phyloP scores from a whole-genome alignment of 225 moss, liverwort and hornwort species.

The Polytrichum commune region DNA sequence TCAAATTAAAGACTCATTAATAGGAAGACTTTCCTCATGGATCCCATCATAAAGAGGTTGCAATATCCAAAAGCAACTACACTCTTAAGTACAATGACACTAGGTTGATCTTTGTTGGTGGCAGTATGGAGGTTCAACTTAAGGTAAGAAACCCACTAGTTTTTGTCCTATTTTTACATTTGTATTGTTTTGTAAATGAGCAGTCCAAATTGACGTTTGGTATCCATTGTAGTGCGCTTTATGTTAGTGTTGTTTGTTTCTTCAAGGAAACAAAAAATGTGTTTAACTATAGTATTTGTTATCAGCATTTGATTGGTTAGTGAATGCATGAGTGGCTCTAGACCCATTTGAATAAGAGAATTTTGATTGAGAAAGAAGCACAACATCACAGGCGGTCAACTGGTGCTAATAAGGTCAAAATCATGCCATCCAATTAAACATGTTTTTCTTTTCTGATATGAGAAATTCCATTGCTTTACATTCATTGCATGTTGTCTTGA shows the following conservation, averaged over 20 bases:
- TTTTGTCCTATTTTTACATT: too few species aligned
- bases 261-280: too few species aligned
- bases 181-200: too few species aligned
- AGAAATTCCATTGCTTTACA: too few species aligned
- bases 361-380: constrained; percentile 41
- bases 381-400: constrained; percentile 44
- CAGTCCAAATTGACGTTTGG: too few species aligned
- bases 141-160: constrained; percentile 28
- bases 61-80: constrained; percentile 52
- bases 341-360: constrained; percentile 58
- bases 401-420: constrained; percentile 17
- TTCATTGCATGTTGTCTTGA: too few species aligned
- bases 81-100: constrained; percentile 51
- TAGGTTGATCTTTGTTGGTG: constrained; percentile 58
- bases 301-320: not conserved
- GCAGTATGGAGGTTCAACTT: constrained; percentile 63
- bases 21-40: constrained; percentile 63
- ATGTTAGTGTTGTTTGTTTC: too few species aligned
- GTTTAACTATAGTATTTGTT: too few species aligned
- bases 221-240: too few species aligned
- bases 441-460: too few species aligned
- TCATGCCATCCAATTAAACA: not conserved
- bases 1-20: not conserved
- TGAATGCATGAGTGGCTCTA: constrained; percentile 34
- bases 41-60: constrained; percentile 61